Evolutionary conservation across 1,284 basidiomycete species (phyloP).

Genomic region (Ganoderma lucidum): DNA sequence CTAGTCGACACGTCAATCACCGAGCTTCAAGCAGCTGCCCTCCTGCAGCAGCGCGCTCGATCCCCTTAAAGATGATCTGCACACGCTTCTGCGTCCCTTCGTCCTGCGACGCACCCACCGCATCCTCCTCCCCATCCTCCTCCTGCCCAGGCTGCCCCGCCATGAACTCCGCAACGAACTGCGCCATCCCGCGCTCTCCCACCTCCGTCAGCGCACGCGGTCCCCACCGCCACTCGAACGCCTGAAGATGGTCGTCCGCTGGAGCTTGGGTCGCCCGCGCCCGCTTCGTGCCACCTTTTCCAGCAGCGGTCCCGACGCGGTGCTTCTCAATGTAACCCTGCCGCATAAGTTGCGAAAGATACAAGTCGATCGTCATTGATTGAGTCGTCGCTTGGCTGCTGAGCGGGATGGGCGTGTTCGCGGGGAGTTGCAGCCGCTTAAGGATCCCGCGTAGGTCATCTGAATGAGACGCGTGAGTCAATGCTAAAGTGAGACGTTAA

Average conservation of each 20-base stretch:
- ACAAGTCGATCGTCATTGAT: conserved; percentile 59
- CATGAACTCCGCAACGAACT: conserved; percentile 82
- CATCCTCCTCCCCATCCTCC: conserved; percentile 45
- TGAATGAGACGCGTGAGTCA: conserved; percentile 26
- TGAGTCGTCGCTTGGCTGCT: conserved; percentile 55
- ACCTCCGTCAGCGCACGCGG: conserved; percentile 76
- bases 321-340: conserved; percentile 75
- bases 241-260: conserved; percentile 55
- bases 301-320: conserved; percentile 51
- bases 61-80: conserved; percentile 59
- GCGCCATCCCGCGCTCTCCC: conserved; percentile 59
- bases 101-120: conserved; percentile 52
- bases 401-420: conserved; percentile 52
- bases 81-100: conserved; percentile 42
- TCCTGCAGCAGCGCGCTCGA: conserved; percentile 71
- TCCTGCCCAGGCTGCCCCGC: conserved; percentile 52
- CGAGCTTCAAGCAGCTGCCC: conserved; percentile 48
- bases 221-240: conserved; percentile 84
- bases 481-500: background rate
- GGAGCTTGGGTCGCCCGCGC: conserved; percentile 56
- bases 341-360: conserved; percentile 62
- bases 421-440: conserved; percentile 65
- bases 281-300: conserved; percentile 53
- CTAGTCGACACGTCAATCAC: background rate
- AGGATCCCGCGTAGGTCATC: conserved; percentile 69